Base-by-base conservation (phyloP, 1,284 basidiomycete species). In the Fomitopsis betulina region DNA sequence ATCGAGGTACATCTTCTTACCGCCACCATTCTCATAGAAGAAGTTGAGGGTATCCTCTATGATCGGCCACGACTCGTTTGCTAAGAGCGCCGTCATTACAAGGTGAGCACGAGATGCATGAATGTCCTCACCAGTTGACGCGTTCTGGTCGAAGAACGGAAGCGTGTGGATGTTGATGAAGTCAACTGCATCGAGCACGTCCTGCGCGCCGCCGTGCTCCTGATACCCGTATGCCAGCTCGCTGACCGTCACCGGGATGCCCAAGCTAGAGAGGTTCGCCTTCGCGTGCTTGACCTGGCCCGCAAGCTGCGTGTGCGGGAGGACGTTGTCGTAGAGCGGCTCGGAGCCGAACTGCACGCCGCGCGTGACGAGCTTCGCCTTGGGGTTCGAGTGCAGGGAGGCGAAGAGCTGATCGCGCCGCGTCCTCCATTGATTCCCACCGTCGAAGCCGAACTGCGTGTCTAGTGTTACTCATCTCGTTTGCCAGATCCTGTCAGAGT, bases 1-100 rank as follows among this genome's bases (percentile, higher is more conserved):
- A 63, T 81, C 83, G 47, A 89, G 75, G 66, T 86, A 86, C 67
- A 91, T 86, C 72, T 91, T 91, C 75, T 88, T 89, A 13, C 81
- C 83, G 25, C 76, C 66, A 2, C 80, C 84, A 56, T 84, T 76
- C 17, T 75, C 65, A 47, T 83, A 74, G 64, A 90, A 89, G 80
- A 82, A 91, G 55, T 85, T 67, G 59, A 88, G 68, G 64, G 88
- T 85, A 13, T 66, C 67, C 55, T 76, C 54, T 1, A 90, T 81
- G n/a, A 86, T 73, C 0, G 84, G 80, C 85, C 86, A 89, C 0
- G 88, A 75, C 15, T 82, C 63, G 58, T 77, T 75, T 40, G 81
- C 79, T 85, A 60, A 13, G 60, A 4, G 30, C 58, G 43, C 32
- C 49, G 9, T 43, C 27, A 54, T 50, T 52, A 30, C 13, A 17